Percentiles rank a stretch among this genome's conserved stretches.
Conservation (phyloP, 305 asterid genomes). For the Euphrasia arctica region DNA sequence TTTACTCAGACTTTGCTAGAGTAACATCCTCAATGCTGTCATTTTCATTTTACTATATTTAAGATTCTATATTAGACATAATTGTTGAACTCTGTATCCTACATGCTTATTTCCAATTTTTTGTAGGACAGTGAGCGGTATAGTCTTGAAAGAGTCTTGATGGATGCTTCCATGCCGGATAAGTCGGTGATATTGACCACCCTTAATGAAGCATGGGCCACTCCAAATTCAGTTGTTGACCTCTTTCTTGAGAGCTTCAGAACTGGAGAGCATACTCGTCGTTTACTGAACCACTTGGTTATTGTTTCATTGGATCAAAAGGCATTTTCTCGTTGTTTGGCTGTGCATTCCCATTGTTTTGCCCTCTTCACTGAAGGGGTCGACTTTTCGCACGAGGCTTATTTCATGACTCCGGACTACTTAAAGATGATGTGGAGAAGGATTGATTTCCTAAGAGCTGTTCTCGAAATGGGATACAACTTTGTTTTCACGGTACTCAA, state of each 20-base stretch:
- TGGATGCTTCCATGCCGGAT: constrained; percentile 45
- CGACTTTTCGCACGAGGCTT: constrained; percentile 48
- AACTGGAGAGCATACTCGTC: constrained; percentile 39
- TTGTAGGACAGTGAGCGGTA: constrained; percentile 41
- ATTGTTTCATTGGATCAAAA: constrained; percentile 43
- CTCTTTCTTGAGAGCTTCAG: constrained; percentile 53
- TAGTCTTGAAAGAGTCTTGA: constrained; percentile 40
- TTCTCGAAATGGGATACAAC: constrained; percentile 55
- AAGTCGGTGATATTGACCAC: constrained; percentile 48
- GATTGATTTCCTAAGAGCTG: constrained; percentile 48
- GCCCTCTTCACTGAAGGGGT: constrained; percentile 43
- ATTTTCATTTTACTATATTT: too few species aligned
- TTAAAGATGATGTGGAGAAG: constrained; percentile 59
- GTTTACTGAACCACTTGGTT: constrained; percentile 46
- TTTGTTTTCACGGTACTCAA: constrained; percentile 48
- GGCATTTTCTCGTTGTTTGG: constrained; percentile 44
- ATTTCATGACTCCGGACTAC: constrained; percentile 49
- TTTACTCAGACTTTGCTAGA: too few species aligned
- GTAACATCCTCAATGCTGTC: too few species aligned
- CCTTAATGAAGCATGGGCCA: constrained; percentile 55
- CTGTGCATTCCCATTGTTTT: constrained; percentile 43
- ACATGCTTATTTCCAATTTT: not conserved
- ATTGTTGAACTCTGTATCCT: not conserved
- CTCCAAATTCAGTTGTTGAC: constrained; percentile 44
- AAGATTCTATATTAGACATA: not conserved